Evolutionary conservation across 2,329 filamentous ascomycete genomes (phyloP), one percentile per base, ranked within the genome.

Genomic region (Penicillium sp.): DNA sequence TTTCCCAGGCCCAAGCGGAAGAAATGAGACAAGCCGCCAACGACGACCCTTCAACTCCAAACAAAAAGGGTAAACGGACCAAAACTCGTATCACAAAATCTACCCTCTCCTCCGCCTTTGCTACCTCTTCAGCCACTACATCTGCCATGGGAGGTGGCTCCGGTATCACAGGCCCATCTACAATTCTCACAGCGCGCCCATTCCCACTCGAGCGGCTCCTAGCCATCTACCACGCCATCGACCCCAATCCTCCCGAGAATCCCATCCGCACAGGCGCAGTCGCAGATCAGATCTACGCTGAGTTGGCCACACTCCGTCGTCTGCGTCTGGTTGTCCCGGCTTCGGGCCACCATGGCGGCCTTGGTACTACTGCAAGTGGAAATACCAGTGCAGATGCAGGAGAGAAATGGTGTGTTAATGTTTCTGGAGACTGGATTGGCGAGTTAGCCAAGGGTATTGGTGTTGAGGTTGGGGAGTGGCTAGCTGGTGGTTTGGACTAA

Each of bases 341-440:
- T 4, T 71, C 73, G 14, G 69, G 71, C 20, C 64, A 63, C 25
- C 67, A 70, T 26, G 70, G 61, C 48, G 67, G 67, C 8, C 62
- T 67, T 49, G 64, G 63, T 6, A 69, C 66, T n/a, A 64, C 67
- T 26, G 63, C 66, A 18, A 71, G 65, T 49, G 71, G 68, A 11
- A 73, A 70, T 52, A 74, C 70, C 3, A 70, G 67, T 23, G 69
- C 73, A 18, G 75, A 75, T 59, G 71, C 68, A 3, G 73, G 71
- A 5, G 77, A 77, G 58, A 80, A 78, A 51, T 81, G 78, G 78
- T 74, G 73, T 54, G 73, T 79, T 14, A 78, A 79, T 67, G 74
- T 79, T 7, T 75, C 73, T 22, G 75, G 75, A 6, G 76, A 78
- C 46, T 79, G 76, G 75, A 74, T 79, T 44, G 75, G 73, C 5